Conservation (phyloP, 306 rosid species). For the Pachyrhizus erosus region DNA sequence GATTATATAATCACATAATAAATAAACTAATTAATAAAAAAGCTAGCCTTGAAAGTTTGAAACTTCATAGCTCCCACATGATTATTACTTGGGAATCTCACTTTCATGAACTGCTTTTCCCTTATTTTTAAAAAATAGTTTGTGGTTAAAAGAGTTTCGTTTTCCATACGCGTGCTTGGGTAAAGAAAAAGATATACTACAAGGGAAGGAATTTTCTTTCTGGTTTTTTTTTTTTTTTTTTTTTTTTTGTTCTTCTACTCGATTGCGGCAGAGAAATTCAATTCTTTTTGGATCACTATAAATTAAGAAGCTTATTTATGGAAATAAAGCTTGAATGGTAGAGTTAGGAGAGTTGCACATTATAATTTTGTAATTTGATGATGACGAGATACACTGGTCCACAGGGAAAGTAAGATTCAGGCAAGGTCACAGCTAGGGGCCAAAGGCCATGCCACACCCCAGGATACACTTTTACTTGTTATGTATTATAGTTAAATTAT, state of each 20-base stretch:
- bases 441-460: background rate
- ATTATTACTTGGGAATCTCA: constrained; percentile 58
- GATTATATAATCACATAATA: constrained; percentile 23
- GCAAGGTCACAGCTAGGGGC: too few species aligned
- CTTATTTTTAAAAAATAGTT: constrained; percentile 25
- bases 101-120: constrained; percentile 42
- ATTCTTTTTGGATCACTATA: background rate
- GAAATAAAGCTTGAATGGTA: constrained; percentile 22
- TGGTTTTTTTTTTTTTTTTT: background rate
- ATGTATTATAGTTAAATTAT: background rate
- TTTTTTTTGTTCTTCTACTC: constrained; percentile 2
- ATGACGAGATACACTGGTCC: background rate
- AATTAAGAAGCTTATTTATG: constrained; percentile 22
- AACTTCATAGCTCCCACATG: constrained; percentile 59
- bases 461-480: background rate
- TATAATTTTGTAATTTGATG: background rate
- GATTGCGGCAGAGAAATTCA: constrained; percentile 20
- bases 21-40: constrained; percentile 10
- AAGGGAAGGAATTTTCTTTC: constrained; percentile 4
- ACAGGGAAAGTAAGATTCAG: background rate
- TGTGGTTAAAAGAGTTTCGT: constrained; percentile 41
- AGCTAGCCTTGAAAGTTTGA: constrained; percentile 46
- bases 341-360: background rate
- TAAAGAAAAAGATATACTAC: constrained; percentile 33
- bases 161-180: constrained; percentile 46